Conservation (phyloP, 169 alveolate species). For the Plasmodium reichenowi region DNA sequence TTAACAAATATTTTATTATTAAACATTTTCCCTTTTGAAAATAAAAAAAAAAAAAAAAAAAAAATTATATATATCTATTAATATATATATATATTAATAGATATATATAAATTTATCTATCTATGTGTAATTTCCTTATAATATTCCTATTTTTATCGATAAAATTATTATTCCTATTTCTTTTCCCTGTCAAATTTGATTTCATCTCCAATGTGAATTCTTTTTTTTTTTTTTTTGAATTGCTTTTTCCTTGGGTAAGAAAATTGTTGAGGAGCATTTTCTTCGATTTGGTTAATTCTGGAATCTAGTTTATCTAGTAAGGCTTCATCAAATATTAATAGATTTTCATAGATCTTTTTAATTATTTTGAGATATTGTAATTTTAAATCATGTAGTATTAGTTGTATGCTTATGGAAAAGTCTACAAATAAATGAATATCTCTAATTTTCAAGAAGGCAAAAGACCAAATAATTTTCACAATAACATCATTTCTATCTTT, state of each 20-base stretch:
- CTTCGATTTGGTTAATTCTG: constrained; percentile 34
- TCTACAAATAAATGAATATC: constrained; percentile 50
- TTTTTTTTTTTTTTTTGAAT: constrained; percentile 52
- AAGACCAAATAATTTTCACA: constrained; percentile 60
- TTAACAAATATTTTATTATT: not conserved
- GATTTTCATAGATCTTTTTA: constrained; percentile 43
- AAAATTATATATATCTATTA: too few relatives aligned
- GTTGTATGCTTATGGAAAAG: constrained; percentile 40
- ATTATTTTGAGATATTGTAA: constrained; percentile 37
- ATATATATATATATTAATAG: not conserved
- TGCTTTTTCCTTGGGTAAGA: constrained; percentile 66
- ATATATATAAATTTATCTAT: not conserved
- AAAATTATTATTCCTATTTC: not conserved
- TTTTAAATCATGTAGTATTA: constrained; percentile 3
- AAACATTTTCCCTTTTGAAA: too few relatives aligned
- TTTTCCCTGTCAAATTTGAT: constrained; percentile 11
- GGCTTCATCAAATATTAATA: constrained; percentile 35
- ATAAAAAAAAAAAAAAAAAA: too few relatives aligned
- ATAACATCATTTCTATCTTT: constrained; percentile 24
- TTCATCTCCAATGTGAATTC: constrained; percentile 43
- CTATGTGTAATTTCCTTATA: not conserved
- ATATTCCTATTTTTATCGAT: not conserved
- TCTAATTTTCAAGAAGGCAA: constrained; percentile 40
- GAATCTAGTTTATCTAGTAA: constrained; percentile 35
- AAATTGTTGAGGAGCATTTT: constrained; percentile 21